Percentiles rank a stretch among this genome's conserved stretches.
Evolutionary conservation across 2,329 filamentous ascomycete genomes (phyloP).

Genomic region (Ceratocystis variospora): DNA sequence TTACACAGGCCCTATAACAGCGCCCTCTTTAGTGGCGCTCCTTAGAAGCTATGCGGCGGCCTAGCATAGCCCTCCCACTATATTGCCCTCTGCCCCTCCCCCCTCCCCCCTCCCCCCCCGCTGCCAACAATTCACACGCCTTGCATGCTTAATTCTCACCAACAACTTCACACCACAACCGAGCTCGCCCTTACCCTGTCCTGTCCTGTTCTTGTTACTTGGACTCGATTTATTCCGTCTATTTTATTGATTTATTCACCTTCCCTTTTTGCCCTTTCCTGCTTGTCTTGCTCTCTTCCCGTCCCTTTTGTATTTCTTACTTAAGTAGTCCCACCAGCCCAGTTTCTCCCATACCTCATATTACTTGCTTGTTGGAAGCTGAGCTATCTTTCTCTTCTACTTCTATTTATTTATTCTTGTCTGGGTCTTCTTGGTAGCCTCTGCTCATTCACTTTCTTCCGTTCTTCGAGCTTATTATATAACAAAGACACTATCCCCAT

Average conservation of each 20-base stretch:
- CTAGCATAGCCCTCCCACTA: too few relatives aligned
- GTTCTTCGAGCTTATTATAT: not conserved
- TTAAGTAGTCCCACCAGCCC: conserved; percentile 4
- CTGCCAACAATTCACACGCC: not conserved
- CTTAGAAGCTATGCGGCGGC: too few relatives aligned
- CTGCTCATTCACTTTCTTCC: conserved; percentile 5
- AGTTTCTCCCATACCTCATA: not conserved
- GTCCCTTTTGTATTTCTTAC: conserved; percentile 4
- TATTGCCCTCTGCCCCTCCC: not conserved
- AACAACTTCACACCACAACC: not conserved
- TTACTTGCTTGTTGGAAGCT: not conserved
- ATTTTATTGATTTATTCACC: conserved; percentile 15
- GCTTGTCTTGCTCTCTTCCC: not conserved
- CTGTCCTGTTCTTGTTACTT: conserved; percentile 10
- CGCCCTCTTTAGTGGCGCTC: too few relatives aligned
- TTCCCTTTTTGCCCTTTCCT: conserved; percentile 5
- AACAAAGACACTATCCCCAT: not conserved
- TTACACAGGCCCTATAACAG: too few relatives aligned
- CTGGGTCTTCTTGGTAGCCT: conserved; percentile 6
- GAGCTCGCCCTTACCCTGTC: conserved; percentile 12
- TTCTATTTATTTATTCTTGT: not conserved
- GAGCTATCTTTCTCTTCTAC: conserved; percentile 6
- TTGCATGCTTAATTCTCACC: conserved; percentile 1
- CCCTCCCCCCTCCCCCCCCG: too few relatives aligned
- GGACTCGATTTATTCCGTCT: too few relatives aligned